Evolutionary conservation across 73 alveolate genomes (phyloP).

Genomic region (Paramecium sonneborni): DNA sequence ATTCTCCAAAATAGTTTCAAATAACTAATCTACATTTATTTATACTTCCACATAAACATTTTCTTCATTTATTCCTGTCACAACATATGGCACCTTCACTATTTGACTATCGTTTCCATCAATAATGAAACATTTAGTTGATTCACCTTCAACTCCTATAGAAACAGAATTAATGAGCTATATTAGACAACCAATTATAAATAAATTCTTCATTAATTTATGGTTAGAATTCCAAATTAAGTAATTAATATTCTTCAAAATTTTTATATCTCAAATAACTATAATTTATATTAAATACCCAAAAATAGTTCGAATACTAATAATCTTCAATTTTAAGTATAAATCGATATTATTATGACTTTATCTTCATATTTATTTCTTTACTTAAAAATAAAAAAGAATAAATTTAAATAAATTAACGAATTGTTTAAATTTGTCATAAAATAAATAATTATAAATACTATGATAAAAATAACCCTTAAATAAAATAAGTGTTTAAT

Average conservation of each 20-base stretch:
- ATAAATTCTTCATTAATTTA: background rate
- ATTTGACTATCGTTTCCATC: background rate
- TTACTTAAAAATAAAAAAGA: no score
- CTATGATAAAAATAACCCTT: no score
- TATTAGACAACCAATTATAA: background rate
- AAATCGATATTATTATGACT: background rate
- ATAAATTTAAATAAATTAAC: no score
- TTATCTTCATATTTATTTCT: background rate
- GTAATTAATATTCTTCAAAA: background rate
- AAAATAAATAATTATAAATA: no score
- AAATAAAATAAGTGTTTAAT: no score
- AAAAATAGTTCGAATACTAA: no score
- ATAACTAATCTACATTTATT: background rate
- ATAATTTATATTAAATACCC: background rate
- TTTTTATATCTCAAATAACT: background rate
- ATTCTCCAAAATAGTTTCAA: background rate
- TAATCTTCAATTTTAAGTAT: no score
- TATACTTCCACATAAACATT: background rate
- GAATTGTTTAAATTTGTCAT: no score
- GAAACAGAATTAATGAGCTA: background rate
- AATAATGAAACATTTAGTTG: background rate
- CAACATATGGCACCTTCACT: background rate
- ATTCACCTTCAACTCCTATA: background rate
- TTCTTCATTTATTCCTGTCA: conserved; percentile 23
- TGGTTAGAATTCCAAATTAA: background rate